Conservation (phyloP, 2,329 filamentous ascomycete genomes). For the Pyrenochaeta sp. region DNA sequence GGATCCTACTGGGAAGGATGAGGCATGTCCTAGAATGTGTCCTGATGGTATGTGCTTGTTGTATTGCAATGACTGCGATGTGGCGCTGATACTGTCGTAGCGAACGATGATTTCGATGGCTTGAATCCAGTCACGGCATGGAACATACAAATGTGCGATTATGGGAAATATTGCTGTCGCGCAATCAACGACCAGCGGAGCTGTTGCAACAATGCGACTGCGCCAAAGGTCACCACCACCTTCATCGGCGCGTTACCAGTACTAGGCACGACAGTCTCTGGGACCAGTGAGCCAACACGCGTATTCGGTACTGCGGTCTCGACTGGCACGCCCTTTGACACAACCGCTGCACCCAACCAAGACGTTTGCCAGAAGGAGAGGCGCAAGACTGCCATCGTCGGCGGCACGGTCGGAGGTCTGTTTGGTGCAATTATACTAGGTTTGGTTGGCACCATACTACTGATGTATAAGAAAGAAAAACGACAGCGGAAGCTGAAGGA, state of each 20-base stretch:
- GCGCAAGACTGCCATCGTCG: constrained; percentile 31
- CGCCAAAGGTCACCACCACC: constrained; percentile 32
- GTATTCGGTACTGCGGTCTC: constrained; percentile 16
- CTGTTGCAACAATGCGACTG: constrained; percentile 42
- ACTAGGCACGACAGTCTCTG: constrained; percentile 7
- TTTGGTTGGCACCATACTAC: constrained; percentile 24
- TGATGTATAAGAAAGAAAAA: constrained; percentile 41
- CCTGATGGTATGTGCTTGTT: constrained; percentile 34
- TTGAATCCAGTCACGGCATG: constrained; percentile 32
- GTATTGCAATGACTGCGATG: not conserved
- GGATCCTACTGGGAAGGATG: constrained; percentile 40
- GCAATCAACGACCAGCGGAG: constrained; percentile 29
- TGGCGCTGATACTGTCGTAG: constrained; percentile 9
- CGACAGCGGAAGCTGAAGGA: constrained; percentile 44
- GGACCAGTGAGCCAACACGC: constrained; percentile 14
- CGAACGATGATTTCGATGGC: constrained; percentile 24
- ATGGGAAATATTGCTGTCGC: constrained; percentile 47
- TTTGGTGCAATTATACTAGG: constrained; percentile 32
- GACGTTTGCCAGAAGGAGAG: constrained; percentile 27
- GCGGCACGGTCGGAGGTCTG: constrained; percentile 34
- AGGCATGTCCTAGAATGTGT: constrained; percentile 41
- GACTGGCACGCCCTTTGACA: constrained; percentile 14
- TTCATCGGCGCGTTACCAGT: constrained; percentile 32
- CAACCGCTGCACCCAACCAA: constrained; percentile 8
- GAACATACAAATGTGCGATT: constrained; percentile 47